These are phyloP conservation scores for Mycena kentingensis DNA, from an alignment of 768 basidiomycete species.

Conservation along the genomic window DNA sequence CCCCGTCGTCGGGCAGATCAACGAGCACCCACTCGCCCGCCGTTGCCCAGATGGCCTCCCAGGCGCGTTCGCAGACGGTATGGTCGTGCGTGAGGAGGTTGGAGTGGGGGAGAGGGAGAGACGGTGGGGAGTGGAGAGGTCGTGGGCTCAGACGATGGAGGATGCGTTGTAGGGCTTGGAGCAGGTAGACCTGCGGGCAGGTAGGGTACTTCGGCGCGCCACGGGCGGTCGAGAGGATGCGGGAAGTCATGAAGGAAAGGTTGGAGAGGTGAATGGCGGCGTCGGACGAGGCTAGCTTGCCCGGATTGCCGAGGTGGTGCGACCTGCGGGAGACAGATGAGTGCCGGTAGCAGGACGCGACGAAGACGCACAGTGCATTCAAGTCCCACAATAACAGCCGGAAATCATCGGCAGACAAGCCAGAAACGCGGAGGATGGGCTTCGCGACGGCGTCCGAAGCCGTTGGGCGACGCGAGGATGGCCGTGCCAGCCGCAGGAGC, in stretches of 20 bases:
- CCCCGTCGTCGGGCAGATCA: not conserved
- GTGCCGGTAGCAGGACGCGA: not conserved
- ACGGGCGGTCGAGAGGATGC: too few species aligned
- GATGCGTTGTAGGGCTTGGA: too few species aligned
- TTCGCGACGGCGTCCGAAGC: not conserved
- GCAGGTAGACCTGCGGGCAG: too few species aligned
- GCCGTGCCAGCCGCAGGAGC: not conserved
- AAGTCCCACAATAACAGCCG: not conserved
- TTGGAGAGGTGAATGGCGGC: too few species aligned
- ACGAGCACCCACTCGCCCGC: not conserved
- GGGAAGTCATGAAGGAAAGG: too few species aligned
- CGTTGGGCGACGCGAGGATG: not conserved
- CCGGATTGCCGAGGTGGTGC: too few species aligned
- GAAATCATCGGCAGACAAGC: not conserved
- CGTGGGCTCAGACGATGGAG: not conserved
- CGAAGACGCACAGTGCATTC: not conserved
- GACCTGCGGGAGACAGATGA: too few species aligned
- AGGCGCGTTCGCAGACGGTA: not conserved
- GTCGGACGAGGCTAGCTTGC: too few species aligned
- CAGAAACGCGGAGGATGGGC: not conserved
- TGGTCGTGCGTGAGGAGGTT: not conserved
- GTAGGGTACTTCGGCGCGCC: too few species aligned
- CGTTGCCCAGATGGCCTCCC: not conserved
- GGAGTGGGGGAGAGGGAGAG: not conserved
- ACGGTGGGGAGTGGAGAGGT: not conserved